Evolutionary conservation across 805 yeast species (phyloP).

Genomic region (Grigorovia jiainica): DNA sequence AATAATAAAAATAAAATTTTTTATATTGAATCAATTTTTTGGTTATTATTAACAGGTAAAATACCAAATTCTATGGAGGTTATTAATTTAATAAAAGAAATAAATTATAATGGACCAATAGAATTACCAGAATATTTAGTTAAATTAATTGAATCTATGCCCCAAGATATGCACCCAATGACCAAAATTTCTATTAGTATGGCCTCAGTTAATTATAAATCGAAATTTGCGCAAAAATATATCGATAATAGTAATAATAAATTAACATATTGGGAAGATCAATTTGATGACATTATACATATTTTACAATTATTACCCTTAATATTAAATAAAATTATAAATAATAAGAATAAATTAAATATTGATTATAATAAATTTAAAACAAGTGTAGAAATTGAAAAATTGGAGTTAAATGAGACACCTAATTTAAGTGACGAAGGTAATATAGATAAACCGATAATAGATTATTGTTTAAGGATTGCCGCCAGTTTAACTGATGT

Average conservation of each 20-base stretch:
- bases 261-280: slow-evolving; percentile 64
- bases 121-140: slow-evolving; percentile 52
- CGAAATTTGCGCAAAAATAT: slow-evolving; percentile 63
- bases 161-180: slow-evolving; percentile 71
- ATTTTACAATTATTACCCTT: slow-evolving; percentile 67
- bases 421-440: no score
- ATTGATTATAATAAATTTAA: not conserved
- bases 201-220: slow-evolving; percentile 61
- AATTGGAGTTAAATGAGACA: no score
- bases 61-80: slow-evolving; percentile 55
- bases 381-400: not conserved
- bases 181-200: slow-evolving; percentile 73
- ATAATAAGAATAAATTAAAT: not conserved
- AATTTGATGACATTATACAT: slow-evolving; percentile 60
- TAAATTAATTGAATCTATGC: slow-evolving; percentile 53
- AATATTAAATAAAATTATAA: slow-evolving; percentile 20
- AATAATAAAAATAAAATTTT: slow-evolving; percentile 41
- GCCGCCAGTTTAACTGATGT: not conserved
- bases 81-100: slow-evolving; percentile 44
- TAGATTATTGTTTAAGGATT: not conserved
- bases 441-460: not conserved
- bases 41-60: slow-evolving; percentile 70
- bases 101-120: slow-evolving; percentile 42
- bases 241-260: slow-evolving; percentile 57
- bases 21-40: slow-evolving; percentile 68